Conservation (phyloP, 2,329 filamentous ascomycete species). For the Capronia americana region DNA sequence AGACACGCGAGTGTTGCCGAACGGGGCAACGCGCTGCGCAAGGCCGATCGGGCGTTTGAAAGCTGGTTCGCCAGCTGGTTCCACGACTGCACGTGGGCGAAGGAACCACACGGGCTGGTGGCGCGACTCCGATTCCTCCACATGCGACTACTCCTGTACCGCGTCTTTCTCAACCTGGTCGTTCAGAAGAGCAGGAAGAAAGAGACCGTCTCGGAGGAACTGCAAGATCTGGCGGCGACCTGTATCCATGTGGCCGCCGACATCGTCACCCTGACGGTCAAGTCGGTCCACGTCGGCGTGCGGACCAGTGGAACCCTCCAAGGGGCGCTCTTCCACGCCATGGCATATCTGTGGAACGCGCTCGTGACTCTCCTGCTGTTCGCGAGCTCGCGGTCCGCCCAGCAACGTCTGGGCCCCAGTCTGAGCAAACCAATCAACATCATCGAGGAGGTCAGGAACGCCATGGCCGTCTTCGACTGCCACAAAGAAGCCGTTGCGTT, state of each 20-base stretch:
- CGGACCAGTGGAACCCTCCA: conserved; percentile 24
- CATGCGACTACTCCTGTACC: conserved; percentile 27
- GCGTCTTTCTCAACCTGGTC: conserved; percentile 26
- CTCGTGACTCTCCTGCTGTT: conserved; percentile 25
- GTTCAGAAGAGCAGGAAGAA: conserved; percentile 11
- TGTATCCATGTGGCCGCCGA: conserved; percentile 18
- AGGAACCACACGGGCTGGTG: conserved; percentile 27
- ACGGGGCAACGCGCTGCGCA: conserved; percentile 16
- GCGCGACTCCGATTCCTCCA: conserved; percentile 19
- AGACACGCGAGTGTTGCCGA: conserved; percentile 10
- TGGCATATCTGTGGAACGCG: conserved; percentile 30
- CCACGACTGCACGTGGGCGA: conserved; percentile 15
- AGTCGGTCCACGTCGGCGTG: conserved; percentile 5
- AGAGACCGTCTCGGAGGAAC: conserved; percentile 5
- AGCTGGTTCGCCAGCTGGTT: conserved; percentile 24
- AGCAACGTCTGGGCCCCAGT: not conserved
- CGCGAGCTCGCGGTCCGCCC: conserved; percentile 6
- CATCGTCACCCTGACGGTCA: conserved; percentile 1
- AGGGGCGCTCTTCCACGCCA: conserved; percentile 19
- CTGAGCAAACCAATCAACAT: not conserved
- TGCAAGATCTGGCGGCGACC: conserved; percentile 13
- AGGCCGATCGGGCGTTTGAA: conserved; percentile 11
- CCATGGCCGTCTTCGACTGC: conserved; percentile 1
- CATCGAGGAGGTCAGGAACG: conserved; percentile 3
- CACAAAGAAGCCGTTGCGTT: not conserved